A percentile compares a stretch with the other conserved stretches of the same genome.
These are phyloP conservation scores for Arctostaphylos glauca DNA, from an alignment of 148 eudicot genomes.

Conservation along the genomic window DNA sequence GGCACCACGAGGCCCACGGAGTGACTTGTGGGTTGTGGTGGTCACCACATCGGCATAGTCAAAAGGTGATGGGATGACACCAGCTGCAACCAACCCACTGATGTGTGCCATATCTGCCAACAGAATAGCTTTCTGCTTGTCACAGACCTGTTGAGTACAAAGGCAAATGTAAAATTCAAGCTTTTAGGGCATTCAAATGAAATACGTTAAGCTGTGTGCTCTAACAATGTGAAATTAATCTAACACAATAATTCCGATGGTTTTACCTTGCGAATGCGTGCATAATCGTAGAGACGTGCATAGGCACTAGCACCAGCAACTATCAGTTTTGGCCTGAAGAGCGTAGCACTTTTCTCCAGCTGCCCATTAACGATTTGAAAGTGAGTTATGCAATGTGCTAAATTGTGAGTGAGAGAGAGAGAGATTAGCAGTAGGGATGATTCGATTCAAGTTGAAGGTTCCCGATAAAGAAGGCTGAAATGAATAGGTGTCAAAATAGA, in stretches of 20 bases:
- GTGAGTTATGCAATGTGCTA: not conserved
- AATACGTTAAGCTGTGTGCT: not conserved
- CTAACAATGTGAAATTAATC: too few species aligned
- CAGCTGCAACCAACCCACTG: slow-evolving; percentile 97
- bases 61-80: slow-evolving; percentile 78
- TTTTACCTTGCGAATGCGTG: slow-evolving; percentile 79
- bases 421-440: not conserved
- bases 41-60: slow-evolving; percentile 62
- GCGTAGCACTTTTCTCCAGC: slow-evolving; percentile 96
- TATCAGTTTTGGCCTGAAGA: slow-evolving; percentile 93
- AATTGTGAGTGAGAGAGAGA: not conserved
- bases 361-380: slow-evolving; percentile 31
- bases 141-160: slow-evolving; percentile 60
- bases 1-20: slow-evolving; percentile 68
- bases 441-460: not conserved
- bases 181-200: not conserved
- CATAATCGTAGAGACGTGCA: slow-evolving; percentile 91
- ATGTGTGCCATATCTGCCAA: slow-evolving; percentile 99
- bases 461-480: not conserved
- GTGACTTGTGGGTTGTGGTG: slow-evolving; percentile 64
- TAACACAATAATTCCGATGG: not conserved
- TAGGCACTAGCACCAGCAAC: slow-evolving; percentile 99
- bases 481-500: not conserved
- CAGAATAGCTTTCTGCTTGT: slow-evolving; percentile 89
- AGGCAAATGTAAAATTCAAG: not conserved